phyloP scores from a whole-genome alignment of 2,329 filamentous ascomycete species.

The Fusarium caatingaense region DNA sequence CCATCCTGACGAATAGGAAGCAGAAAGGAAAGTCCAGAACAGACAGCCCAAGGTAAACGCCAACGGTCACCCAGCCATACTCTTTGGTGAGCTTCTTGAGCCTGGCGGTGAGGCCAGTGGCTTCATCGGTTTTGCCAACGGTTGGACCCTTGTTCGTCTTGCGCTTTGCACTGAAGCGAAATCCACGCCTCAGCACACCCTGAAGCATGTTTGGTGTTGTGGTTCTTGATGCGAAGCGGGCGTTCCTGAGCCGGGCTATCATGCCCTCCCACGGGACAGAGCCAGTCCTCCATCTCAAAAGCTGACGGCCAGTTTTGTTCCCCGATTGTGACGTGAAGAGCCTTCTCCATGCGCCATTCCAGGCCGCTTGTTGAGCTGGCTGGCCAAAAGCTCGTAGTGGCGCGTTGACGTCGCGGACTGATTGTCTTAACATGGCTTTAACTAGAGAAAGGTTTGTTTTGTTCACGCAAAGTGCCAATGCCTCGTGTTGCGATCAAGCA shows the following conservation, averaged over 20 bases:
- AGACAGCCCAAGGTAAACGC: constrained; percentile 87
- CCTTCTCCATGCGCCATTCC: constrained; percentile 47
- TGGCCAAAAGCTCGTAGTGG: constrained; percentile 37
- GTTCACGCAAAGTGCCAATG: not conserved
- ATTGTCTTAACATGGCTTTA: constrained; percentile 45
- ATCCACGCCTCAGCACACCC: constrained; percentile 48
- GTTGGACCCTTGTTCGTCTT: constrained; percentile 43
- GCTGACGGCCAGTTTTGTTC: constrained; percentile 30
- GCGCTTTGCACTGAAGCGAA: constrained; percentile 51
- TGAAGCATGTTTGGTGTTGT: constrained; percentile 38
- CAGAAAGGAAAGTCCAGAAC: constrained; percentile 95
- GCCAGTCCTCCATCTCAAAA: constrained; percentile 36
- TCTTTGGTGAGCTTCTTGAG: constrained; percentile 88
- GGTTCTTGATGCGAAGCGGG: constrained; percentile 28
- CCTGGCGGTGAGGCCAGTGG: constrained; percentile 71
- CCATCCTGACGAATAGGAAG: constrained; percentile 84
- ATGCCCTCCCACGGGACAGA: constrained; percentile 35
- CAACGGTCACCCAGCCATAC: constrained; percentile 93
- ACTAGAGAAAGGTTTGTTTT: not conserved
- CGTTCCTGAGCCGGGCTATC: constrained; percentile 32
- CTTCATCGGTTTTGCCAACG: constrained; percentile 41
- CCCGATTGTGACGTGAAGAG: constrained; percentile 45
- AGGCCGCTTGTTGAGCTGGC: constrained; percentile 37
- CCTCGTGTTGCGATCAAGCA: not conserved
- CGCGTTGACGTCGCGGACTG: constrained; percentile 40